Evolutionary conservation across 2,329 filamentous ascomycete genomes (phyloP).

Genomic region (Ascocoryne sarcoides): DNA sequence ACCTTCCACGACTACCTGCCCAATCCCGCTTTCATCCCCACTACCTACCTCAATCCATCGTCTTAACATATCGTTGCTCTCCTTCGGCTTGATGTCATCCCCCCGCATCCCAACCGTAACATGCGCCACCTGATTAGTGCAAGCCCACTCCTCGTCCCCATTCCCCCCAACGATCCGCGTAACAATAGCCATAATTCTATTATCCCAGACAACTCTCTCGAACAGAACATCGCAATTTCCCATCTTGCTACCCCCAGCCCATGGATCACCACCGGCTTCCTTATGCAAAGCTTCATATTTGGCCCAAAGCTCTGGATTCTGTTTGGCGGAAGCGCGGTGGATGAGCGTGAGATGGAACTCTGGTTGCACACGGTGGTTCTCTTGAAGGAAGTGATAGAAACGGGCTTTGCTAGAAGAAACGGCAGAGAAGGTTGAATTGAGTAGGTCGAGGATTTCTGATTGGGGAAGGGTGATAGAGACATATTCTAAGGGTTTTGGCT

Average conservation of each 20-base stretch:
- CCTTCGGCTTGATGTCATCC: constrained; percentile 72
- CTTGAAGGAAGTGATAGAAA: constrained; percentile 69
- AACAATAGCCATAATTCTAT: constrained; percentile 84
- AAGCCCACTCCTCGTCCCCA: constrained; percentile 58
- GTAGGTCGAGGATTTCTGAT: constrained; percentile 42
- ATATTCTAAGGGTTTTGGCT: constrained; percentile 52
- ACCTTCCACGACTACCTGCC: constrained; percentile 23
- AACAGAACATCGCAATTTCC: constrained; percentile 57
- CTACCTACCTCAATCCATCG: constrained; percentile 60
- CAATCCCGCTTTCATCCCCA: constrained; percentile 25
- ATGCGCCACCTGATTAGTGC: constrained; percentile 71
- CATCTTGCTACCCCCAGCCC: constrained; percentile 41
- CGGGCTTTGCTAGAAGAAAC: constrained; percentile 41
- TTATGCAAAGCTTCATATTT: constrained; percentile 56
- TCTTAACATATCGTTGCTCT: constrained; percentile 79
- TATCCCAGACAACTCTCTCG: constrained; percentile 71
- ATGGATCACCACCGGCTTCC: constrained; percentile 21
- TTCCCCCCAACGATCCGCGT: constrained; percentile 64
- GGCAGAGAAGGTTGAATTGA: constrained; percentile 61
- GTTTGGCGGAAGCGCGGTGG: constrained; percentile 57
- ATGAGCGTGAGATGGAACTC: constrained; percentile 92
- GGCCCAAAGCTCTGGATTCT: constrained; percentile 65
- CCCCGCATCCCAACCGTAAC: constrained; percentile 81
- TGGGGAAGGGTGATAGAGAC: constrained; percentile 50
- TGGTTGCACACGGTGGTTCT: constrained; percentile 66